Evolutionary conservation across 768 basidiomycete species (phyloP), one percentile per base, ranked within the genome.

Genomic region (Lentinula sp.): DNA sequence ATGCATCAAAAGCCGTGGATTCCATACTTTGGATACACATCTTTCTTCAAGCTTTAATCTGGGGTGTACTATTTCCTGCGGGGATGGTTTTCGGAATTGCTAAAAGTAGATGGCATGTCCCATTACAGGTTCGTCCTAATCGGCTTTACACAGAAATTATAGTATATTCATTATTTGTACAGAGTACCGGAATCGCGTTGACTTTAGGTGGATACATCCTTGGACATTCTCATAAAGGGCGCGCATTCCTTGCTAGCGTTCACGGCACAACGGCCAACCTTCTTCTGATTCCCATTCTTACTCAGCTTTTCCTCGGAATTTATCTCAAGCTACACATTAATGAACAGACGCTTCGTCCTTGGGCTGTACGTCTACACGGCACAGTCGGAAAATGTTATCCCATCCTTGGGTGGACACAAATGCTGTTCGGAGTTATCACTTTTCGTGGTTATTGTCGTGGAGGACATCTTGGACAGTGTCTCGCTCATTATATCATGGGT

Each of bases 261-360:
- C 95, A 97, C 69, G 90, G 86, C 4, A 71, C 73, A 12, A 85
- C 89, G 65, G 88, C 87, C 18, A 83, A 80, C 41, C 74, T 94
- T 52, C 75, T 89, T 18, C 74, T 90, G 65, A 53, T 85, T 41
- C 86, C 91, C 15, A 84, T 95, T 42, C 65, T 80, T 13, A 65
- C 76, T 1, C 95, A 97, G 73, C 76, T 90, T 10, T 66, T 71
- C 23, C 76, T 93, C 52, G 95, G 95, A 4, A 82, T 93, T 48
- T 98, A 96, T 73, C 86, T 98, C 66, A 97, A 96, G 73, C 76
- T 95, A 6, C 95, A 97, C 71, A 87, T 97, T 32, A 81, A 95
- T 63, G 92, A 96, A 72, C 79, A 79, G 62, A 83, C 86, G 1
- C 63, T 87, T 9, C 81, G 95, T 43, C 89, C 88, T 1, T 89